Base-by-base conservation (phyloP, 768 basidiomycete species). In the Lactifluus subvellereus region DNA sequence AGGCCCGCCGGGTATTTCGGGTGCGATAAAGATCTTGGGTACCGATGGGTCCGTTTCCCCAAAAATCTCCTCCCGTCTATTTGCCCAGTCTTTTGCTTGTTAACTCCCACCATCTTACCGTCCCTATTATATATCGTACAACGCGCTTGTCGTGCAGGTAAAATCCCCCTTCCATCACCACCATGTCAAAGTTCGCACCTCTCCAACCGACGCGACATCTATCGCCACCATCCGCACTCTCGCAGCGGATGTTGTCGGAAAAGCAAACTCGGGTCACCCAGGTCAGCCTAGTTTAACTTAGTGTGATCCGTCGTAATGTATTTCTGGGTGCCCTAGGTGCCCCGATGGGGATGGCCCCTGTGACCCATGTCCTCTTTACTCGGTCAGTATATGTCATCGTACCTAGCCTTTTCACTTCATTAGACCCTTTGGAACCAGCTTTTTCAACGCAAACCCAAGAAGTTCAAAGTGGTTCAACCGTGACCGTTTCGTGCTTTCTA, bases 401-500 rank as follows among this genome's bases (percentile, higher is more conserved):
- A 1, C 16, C 35, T 8, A 13, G 27, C 32, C 37, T 22, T 57
- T 52, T 49, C 49, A 16, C n/a, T 64, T 67, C 59, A 57, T 52
- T 16, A 6, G 11, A 59, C 43, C 1, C 7, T 45, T n/a, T 33
- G 33, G 10, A 30, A 56, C 27, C 6, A 91, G 90, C 20, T 91
- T 94, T 82, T 74, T 97, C 78, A 89, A 89, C 67, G 86, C 87
- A 70, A 95, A 94, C 77, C 90, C 94, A 54, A 86, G 86, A 74
- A 88, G 82, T 78, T 85, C 94, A 47, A 87, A 91, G 75, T 96
- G 93, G 94, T 89, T 88, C 78, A 96, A 95, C 78, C 88, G 95
- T 65, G 94, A 97, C 80, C 88, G 94, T 76, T 98, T 96, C 70
- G 94, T 98, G 64, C 86, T 97, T 68, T 97, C 94, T 67, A 96